A percentile compares a stretch with the other conserved stretches of the same genome.
These are phyloP conservation scores for Aspergillus chevalieri DNA, from an alignment of 2,329 filamentous ascomycete species.

Conservation along the genomic window DNA sequence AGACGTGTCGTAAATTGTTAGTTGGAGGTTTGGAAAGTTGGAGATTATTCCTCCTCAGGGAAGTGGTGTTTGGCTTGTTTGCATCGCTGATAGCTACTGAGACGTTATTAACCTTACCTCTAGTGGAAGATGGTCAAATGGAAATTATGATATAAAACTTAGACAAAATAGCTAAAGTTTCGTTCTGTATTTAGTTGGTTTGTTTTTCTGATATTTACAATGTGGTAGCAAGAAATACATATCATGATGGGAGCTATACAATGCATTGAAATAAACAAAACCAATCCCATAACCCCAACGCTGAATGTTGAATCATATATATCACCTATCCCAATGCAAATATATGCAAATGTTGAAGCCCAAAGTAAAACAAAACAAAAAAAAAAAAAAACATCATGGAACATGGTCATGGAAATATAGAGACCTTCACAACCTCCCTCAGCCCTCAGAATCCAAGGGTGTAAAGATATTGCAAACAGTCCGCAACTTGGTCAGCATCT, in stretches of 20 bases:
- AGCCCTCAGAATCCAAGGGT: constrained; percentile 11
- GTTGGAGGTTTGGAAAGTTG: neutral
- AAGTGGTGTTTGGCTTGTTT: constrained; percentile 25
- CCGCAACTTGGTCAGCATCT: constrained; percentile 74
- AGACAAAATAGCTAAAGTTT: no score
- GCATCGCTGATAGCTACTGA: constrained; percentile 8
- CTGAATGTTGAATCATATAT: constrained; percentile 28
- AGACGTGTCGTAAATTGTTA: neutral
- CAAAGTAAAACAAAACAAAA: constrained; percentile 2
- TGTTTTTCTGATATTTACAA: no score
- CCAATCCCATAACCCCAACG: constrained; percentile 4
- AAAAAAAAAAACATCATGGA: neutral
- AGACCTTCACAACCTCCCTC: neutral
- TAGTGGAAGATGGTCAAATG: no score
- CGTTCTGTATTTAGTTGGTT: no score
- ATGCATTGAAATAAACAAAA: neutral
- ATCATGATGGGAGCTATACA: no score
- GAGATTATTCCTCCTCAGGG: constrained; percentile 3
- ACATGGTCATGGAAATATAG: neutral
- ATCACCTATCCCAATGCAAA: constrained; percentile 5
- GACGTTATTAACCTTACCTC: neutral
- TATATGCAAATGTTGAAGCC: constrained; percentile 24
- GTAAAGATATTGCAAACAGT: constrained; percentile 40
- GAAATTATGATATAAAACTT: no score
- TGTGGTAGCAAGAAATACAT: neutral